Evolutionary conservation across 306 rosid species (phyloP).

Genomic region (Vigna unguiculata): DNA sequence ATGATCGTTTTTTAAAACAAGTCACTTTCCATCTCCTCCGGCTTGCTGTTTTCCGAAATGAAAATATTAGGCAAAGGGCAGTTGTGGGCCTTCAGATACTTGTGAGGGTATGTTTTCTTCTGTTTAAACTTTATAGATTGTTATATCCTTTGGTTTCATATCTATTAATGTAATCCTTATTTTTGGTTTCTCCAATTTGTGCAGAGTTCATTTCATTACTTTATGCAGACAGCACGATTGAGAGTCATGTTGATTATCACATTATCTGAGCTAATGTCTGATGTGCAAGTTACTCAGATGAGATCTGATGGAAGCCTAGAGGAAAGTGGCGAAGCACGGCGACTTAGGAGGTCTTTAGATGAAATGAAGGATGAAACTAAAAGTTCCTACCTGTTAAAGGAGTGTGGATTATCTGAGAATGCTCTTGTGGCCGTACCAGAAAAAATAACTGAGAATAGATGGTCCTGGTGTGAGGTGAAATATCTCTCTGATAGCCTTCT

Average conservation of each 20-base stretch:
- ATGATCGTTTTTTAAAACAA: slow-evolving; percentile 98
- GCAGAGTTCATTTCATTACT: slow-evolving; percentile 96
- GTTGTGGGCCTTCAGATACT: slow-evolving; percentile 94
- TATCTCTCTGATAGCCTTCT: slow-evolving; percentile 88
- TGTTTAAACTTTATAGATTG: slow-evolving; percentile 26
- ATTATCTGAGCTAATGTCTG: slow-evolving; percentile 96
- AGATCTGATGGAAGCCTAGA: slow-evolving; percentile 90
- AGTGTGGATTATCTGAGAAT: slow-evolving; percentile 78
- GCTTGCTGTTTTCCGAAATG: slow-evolving; percentile 94
- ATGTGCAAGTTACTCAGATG: slow-evolving; percentile 99
- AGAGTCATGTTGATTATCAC: slow-evolving; percentile 97
- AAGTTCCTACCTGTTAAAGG: slow-evolving; percentile 68
- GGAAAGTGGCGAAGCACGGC: slow-evolving; percentile 97
- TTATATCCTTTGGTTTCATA: slow-evolving; percentile 25
- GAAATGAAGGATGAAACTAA: slow-evolving; percentile 84
- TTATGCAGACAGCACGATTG: slow-evolving; percentile 91
- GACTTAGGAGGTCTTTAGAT: slow-evolving; percentile 82
- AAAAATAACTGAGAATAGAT: slow-evolving; percentile 68
- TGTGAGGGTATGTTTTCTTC: slow-evolving; percentile 75
- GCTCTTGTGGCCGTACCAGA: slow-evolving; percentile 76
- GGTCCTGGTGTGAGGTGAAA: slow-evolving; percentile 96
- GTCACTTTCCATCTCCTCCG: slow-evolving; percentile 96
- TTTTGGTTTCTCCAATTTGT: slow-evolving; percentile 42
- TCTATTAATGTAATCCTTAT: slow-evolving; percentile 25
- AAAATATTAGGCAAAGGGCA: slow-evolving; percentile 89